Evolutionary conservation across 108 stramenopile species (phyloP).

Genomic region (Skeletonema tropicum): DNA sequence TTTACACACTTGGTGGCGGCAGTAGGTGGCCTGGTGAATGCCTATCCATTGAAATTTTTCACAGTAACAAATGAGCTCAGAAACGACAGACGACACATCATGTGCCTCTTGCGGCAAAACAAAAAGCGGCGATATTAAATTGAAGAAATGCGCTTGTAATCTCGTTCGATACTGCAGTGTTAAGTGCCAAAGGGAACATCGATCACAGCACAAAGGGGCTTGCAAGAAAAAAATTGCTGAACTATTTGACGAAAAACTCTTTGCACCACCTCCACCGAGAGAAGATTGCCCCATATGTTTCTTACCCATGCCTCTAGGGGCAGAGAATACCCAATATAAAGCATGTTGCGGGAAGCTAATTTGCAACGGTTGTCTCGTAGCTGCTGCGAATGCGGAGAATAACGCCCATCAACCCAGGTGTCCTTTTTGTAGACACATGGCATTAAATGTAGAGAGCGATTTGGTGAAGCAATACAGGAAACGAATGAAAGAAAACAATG

Average conservation of each 20-base stretch:
- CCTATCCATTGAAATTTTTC: no score
- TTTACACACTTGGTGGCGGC: no score
- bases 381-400: background rate
- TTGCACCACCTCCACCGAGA: background rate
- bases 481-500: background rate
- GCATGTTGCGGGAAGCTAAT: background rate
- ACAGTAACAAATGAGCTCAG: no score
- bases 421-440: background rate
- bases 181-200: background rate
- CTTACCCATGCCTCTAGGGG: background rate
- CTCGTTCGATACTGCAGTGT: background rate
- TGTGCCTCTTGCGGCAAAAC: background rate
- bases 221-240: background rate
- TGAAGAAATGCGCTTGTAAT: background rate
- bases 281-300: conserved; percentile 1
- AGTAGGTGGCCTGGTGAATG: no score
- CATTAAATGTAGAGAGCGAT: background rate
- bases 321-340: background rate
- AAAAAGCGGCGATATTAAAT: background rate
- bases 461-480: background rate
- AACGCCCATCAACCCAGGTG: background rate
- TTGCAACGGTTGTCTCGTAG: background rate
- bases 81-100: background rate
- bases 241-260: background rate
- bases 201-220: background rate